Evolutionary conservation across 225 moss, liverwort and hornwort genomes (phyloP).

Genomic region (Pseudisothecium myosuroides): DNA sequence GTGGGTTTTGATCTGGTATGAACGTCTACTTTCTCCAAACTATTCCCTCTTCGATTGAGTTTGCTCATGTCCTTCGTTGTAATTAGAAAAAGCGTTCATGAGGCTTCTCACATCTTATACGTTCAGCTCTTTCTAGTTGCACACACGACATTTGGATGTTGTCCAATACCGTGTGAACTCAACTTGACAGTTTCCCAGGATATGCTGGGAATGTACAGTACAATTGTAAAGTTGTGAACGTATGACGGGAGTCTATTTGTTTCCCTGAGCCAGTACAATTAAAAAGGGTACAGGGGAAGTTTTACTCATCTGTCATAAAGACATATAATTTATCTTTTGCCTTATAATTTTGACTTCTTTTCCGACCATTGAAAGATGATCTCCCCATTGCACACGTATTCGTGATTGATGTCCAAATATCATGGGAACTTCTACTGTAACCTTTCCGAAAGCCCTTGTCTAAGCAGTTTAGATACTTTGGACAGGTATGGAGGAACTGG

Average conservation of each 20-base stretch:
- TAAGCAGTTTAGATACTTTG: not conserved
- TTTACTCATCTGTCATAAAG: not conserved
- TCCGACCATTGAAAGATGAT: not conserved
- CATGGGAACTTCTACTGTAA: not conserved
- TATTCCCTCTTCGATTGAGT: not conserved
- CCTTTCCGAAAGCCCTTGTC: not conserved
- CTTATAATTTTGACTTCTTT: not conserved
- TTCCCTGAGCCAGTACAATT: not conserved
- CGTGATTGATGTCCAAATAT: not conserved
- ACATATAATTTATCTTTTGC: not conserved
- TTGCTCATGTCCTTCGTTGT: not conserved
- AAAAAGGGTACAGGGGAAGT: not conserved
- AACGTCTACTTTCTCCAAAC: not conserved
- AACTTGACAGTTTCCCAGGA: not conserved
- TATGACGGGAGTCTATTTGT: not conserved
- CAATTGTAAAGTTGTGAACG: not conserved
- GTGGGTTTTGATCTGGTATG: slow-evolving; percentile 64
- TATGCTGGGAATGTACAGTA: not conserved
- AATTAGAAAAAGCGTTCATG: not conserved
- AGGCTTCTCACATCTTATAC: not conserved
- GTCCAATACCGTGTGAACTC: not conserved
- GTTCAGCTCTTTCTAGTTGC: not conserved
- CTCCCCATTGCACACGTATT: not conserved
- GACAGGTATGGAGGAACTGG: slow-evolving; percentile 97
- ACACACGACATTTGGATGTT: not conserved